Conservation (phyloP, 2,329 filamentous ascomycete species). For the Colletotrichum sojae region DNA sequence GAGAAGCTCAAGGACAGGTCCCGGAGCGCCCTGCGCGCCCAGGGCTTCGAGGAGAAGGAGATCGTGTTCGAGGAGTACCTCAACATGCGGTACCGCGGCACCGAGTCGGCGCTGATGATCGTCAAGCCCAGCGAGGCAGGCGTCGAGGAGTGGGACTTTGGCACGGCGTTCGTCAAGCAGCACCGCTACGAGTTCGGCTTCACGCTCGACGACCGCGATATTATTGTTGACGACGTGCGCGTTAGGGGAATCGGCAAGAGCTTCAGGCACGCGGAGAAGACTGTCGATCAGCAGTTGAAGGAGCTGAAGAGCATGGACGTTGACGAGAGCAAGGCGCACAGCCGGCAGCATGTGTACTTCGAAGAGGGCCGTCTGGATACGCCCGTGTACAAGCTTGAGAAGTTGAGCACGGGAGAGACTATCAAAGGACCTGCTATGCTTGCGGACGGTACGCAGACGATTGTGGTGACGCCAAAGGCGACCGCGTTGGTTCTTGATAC, state of each 20-base stretch:
- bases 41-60: conserved; percentile 82
- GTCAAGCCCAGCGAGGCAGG: conserved; percentile 79
- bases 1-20: conserved; percentile 85
- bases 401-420: conserved; percentile 79
- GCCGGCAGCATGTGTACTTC: conserved; percentile 81
- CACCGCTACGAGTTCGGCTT: conserved; percentile 96
- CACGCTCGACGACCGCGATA: conserved; percentile 84
- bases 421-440: conserved; percentile 87
- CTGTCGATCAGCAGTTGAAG: conserved; percentile 86
- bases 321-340: conserved; percentile 73
- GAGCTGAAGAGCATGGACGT: conserved; percentile 73
- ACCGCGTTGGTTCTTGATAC: conserved; percentile 85
- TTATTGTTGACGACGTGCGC: conserved; percentile 91
- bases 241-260: conserved; percentile 92
- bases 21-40: conserved; percentile 74
- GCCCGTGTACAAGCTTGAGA: conserved; percentile 85
- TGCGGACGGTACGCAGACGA: conserved; percentile 90
- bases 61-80: conserved; percentile 93
- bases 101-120: conserved; percentile 92
- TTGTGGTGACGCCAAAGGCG: conserved; percentile 86
- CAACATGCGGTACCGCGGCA: conserved; percentile 93
- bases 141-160: conserved; percentile 82
- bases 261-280: conserved; percentile 83
- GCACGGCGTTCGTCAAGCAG: conserved; percentile 85
- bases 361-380: conserved; percentile 84